These are phyloP conservation scores for Cyberlindnera amylophila DNA, from an alignment of 805 yeast species.

Conservation along the genomic window DNA sequence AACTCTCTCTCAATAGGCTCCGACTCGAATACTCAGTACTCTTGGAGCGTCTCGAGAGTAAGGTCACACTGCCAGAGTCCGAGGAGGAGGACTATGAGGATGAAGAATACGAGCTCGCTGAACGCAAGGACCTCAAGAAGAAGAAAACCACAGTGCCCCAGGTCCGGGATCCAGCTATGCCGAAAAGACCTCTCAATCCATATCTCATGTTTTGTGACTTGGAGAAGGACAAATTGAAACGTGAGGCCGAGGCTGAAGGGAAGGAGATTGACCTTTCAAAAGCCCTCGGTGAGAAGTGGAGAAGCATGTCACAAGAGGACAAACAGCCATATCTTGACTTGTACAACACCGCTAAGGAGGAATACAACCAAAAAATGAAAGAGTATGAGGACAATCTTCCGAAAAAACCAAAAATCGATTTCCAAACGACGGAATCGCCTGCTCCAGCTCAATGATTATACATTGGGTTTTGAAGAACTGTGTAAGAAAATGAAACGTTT, in stretches of 20 bases:
- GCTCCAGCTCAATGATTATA: slow-evolving; percentile 6
- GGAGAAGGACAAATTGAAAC: slow-evolving; percentile 70
- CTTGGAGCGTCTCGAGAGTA: slow-evolving; percentile 71
- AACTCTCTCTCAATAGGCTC: slow-evolving; percentile 69
- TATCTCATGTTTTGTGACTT: slow-evolving; percentile 78
- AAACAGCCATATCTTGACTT: slow-evolving; percentile 70
- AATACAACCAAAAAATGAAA: slow-evolving; percentile 72
- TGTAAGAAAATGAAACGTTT: neutral
- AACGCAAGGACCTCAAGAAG: slow-evolving; percentile 25
- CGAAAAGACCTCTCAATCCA: slow-evolving; percentile 88
- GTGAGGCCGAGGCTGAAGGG: slow-evolving; percentile 54
- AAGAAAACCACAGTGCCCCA: slow-evolving; percentile 18
- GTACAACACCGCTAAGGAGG: slow-evolving; percentile 72
- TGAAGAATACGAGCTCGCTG: slow-evolving; percentile 16
- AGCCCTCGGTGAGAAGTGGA: slow-evolving; percentile 85
- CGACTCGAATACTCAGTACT: slow-evolving; percentile 80
- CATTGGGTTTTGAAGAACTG: too few species aligned
- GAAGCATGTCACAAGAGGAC: slow-evolving; percentile 60
- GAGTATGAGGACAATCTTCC: slow-evolving; percentile 36
- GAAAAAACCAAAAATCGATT: slow-evolving; percentile 12
- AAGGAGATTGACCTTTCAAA: slow-evolving; percentile 63
- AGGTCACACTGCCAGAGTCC: slow-evolving; percentile 32
- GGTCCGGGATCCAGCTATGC: slow-evolving; percentile 76
- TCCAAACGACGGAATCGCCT: slow-evolving; percentile 8
- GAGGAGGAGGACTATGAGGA: slow-evolving; percentile 19